Percentiles rank a stretch among this genome's conserved stretches.
Evolutionary conservation across 2,329 filamentous ascomycete species (phyloP).

Genomic region (Tetracladium maxilliforme): DNA sequence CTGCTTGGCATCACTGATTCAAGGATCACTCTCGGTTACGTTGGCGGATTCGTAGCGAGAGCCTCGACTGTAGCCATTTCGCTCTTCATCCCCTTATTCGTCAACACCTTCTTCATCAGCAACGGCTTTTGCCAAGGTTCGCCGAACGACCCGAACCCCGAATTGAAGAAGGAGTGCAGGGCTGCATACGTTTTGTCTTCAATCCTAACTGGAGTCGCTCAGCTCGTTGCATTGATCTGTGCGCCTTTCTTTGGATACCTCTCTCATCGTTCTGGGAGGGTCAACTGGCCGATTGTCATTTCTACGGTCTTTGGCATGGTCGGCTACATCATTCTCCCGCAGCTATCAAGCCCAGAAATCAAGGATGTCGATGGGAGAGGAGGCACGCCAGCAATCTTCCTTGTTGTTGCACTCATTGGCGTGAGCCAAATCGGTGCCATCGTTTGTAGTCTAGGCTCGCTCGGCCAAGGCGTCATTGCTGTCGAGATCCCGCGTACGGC

Average conservation of each 20-base stretch:
- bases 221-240: conserved; percentile 70
- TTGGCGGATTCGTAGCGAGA: conserved; percentile 88
- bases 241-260: conserved; percentile 81
- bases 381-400: conserved; percentile 53
- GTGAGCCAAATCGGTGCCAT: conserved; percentile 94
- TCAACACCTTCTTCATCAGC: conserved; percentile 79
- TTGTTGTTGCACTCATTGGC: conserved; percentile 68
- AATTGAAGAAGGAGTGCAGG: conserved; percentile 74
- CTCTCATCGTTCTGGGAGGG: conserved; percentile 48
- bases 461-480: conserved; percentile 64
- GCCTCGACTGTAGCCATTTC: conserved; percentile 92
- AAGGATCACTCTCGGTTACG: conserved; percentile 73
- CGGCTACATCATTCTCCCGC: conserved; percentile 65
- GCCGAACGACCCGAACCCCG: conserved; percentile 43
- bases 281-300: conserved; percentile 61
- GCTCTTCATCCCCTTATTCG: conserved; percentile 82
- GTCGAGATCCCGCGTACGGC: conserved; percentile 15
- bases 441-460: conserved; percentile 81
- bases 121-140: conserved; percentile 64
- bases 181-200: conserved; percentile 80
- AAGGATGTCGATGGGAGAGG: conserved; percentile 47
- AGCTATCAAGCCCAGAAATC: conserved; percentile 64
- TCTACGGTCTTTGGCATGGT: conserved; percentile 60
- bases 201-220: conserved; percentile 76
- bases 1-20: conserved; percentile 60